Base-by-base conservation (phyloP, 768 basidiomycete genomes). In the Lactifluus subvellereus region DNA sequence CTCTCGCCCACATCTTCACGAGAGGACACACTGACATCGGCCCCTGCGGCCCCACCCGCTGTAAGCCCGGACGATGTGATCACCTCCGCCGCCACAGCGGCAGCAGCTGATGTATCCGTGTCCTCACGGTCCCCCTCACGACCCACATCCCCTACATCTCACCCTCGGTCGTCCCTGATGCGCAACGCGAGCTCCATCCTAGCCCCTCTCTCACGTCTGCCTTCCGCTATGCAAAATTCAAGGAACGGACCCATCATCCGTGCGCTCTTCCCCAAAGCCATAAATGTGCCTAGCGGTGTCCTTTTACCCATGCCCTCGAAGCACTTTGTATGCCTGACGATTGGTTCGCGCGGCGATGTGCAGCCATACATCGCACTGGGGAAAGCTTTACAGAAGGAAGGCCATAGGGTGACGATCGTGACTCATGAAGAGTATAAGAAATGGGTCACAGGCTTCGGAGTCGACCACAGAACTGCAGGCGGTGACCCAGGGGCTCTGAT, bases 401-500 rank as follows among this genome's bases (percentile, higher is more conserved):
- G 80, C 6, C 80, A 81, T 60, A 66, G 67, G 16, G 77, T 77
- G n/a, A 77, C 79, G 8, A 78, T 81, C 48, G 78, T 81, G 13
- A 81, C 80, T 8, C 80, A 81, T 71, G 74, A 76, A 67, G 73
- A 76, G 71, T 80, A 79, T 70, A 79, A 79, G 66, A 72, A 68
- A 1, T 87, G 86, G 86, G 74, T 87, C 35, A 77, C 79, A 61
- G 78, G 82, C 7, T 87, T 83, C 69, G 84, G 81, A 4, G 76
- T 88, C 60, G 74, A 72, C 42, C 84, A 86, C 71, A 77, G 84
- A 32, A 78, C 80, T 40, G 84, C 85, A 16, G 87, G 86, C 2
- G 87, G 86, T 6, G 86, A 88, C 72, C 86, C 86, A 0, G 85
- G 83, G 0, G 82, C 82, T 2, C 69, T 87, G 70, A 87, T 87